Evolutionary conservation across 441 rosid species (phyloP).

Genomic region (Euphorbia celastroides): DNA sequence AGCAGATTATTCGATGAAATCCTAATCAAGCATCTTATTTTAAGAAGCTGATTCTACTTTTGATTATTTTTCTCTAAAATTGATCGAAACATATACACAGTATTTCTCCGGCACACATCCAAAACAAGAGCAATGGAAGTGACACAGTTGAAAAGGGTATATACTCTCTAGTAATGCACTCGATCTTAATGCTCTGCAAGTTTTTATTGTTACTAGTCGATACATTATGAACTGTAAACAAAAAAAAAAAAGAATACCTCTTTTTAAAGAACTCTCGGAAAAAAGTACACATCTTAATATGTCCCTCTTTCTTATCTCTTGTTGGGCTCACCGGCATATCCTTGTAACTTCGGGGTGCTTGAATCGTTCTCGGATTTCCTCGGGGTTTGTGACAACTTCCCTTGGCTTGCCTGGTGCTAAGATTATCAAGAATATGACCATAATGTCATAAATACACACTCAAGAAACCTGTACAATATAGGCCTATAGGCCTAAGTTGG

Average conservation of each 20-base stretch:
- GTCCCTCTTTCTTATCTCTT: slow-evolving; percentile 22
- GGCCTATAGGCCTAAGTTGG: too few relatives aligned
- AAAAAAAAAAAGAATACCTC: slow-evolving; percentile 11
- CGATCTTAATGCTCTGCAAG: slow-evolving; percentile 7
- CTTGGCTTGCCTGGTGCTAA: slow-evolving; percentile 53
- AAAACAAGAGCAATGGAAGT: not conserved
- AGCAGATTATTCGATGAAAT: not conserved
- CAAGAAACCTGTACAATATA: not conserved
- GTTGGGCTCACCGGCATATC: slow-evolving; percentile 35
- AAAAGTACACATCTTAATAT: not conserved
- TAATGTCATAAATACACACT: slow-evolving; percentile 2
- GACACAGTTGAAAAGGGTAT: not conserved
- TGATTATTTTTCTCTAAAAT: not conserved
- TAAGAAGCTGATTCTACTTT: not conserved
- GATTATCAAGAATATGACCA: slow-evolving; percentile 9
- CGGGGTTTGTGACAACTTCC: slow-evolving; percentile 38
- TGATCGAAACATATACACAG: not conserved
- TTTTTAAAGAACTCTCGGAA: not conserved
- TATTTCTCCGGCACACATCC: slow-evolving; percentile 3
- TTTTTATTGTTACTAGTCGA: slow-evolving; percentile 8
- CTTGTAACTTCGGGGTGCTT: slow-evolving; percentile 32
- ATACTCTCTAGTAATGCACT: not conserved
- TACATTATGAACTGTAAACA: not conserved
- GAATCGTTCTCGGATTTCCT: slow-evolving; percentile 48
- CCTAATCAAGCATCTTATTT: not conserved